Conservation (phyloP, 1,284 basidiomycete species). For the Ustilago crameri region DNA sequence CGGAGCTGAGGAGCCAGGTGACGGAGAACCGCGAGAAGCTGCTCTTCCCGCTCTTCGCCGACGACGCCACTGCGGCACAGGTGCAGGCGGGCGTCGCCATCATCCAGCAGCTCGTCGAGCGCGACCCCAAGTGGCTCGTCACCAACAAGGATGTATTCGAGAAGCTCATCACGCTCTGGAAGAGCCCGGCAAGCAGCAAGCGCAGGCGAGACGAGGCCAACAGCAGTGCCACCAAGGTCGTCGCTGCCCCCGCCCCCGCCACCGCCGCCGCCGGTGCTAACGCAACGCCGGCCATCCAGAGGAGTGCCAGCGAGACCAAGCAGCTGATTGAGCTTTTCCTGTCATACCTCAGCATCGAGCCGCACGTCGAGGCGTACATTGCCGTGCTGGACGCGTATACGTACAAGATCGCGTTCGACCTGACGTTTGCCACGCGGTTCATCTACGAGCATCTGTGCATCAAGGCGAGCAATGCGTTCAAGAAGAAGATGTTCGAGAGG, state of each 20-base stretch:
- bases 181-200: constrained; percentile 49
- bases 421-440: constrained; percentile 84
- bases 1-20: constrained; percentile 57
- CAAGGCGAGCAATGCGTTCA: constrained; percentile 74
- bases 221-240: constrained; percentile 36
- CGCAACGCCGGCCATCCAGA: constrained; percentile 9
- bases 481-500: constrained; percentile 82
- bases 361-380: constrained; percentile 87
- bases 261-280: constrained; percentile 11
- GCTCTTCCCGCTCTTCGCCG: constrained; percentile 57
- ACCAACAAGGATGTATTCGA: constrained; percentile 63
- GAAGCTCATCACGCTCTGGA: constrained; percentile 68
- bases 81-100: constrained; percentile 74
- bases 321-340: constrained; percentile 76
- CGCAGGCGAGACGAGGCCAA: constrained; percentile 59
- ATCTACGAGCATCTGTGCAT: constrained; percentile 85
- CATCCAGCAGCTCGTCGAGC: constrained; percentile 79
- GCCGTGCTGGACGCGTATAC: constrained; percentile 87
- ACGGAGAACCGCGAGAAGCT: constrained; percentile 38
- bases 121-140: constrained; percentile 79
- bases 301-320: constrained; percentile 74
- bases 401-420: constrained; percentile 83
- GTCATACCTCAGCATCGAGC: constrained; percentile 72
- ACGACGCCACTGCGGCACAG: constrained; percentile 41
- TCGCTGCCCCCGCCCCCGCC: constrained; percentile 20